A percentile compares a stretch with the other conserved stretches of the same genome.
These are phyloP conservation scores for Taxillus chinensis DNA, from an alignment of 164 flowering plant genomes.

Conservation along the genomic window DNA sequence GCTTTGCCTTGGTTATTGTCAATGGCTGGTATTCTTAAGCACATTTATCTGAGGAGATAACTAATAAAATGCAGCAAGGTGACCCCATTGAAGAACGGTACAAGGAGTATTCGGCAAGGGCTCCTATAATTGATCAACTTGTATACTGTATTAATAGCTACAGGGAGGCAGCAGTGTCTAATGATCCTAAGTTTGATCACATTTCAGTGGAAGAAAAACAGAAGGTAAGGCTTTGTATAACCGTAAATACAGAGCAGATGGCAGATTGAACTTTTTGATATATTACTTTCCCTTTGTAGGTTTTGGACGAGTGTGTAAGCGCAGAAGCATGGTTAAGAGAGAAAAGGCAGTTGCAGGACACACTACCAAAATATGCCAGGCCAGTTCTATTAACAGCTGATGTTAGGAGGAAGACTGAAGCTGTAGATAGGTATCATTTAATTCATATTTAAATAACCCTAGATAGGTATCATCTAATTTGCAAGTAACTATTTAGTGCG, in stretches of 20 bases:
- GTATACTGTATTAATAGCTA: constrained; percentile 67
- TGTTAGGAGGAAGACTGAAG: constrained; percentile 70
- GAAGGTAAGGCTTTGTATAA: constrained; percentile 37
- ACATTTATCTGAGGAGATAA: neutral
- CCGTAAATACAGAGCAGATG: no score
- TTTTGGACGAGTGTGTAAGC: constrained; percentile 69
- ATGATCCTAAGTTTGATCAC: constrained; percentile 85
- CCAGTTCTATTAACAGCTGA: constrained; percentile 74
- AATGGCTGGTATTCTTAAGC: neutral
- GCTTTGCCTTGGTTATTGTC: neutral
- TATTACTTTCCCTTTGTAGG: constrained; percentile 26
- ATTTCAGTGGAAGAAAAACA: constrained; percentile 80
- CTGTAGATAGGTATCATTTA: constrained; percentile 66
- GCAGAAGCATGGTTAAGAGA: constrained; percentile 93
- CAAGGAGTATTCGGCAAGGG: constrained; percentile 68
- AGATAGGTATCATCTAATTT: no score
- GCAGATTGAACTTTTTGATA: no score
- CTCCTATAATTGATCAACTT: constrained; percentile 62
- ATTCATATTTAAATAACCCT: neutral
- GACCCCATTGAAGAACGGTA: constrained; percentile 82
- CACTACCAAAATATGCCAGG: constrained; percentile 63
- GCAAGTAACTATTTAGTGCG: no score
- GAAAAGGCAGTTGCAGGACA: constrained; percentile 75
- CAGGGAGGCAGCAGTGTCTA: constrained; percentile 82
- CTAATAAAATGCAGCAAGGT: constrained; percentile 55